A percentile compares a stretch with the other conserved stretches of the same genome.
These are phyloP conservation scores for Yamadazyma oceani DNA, from an alignment of 1,139 yeast genomes.

Conservation along the genomic window DNA sequence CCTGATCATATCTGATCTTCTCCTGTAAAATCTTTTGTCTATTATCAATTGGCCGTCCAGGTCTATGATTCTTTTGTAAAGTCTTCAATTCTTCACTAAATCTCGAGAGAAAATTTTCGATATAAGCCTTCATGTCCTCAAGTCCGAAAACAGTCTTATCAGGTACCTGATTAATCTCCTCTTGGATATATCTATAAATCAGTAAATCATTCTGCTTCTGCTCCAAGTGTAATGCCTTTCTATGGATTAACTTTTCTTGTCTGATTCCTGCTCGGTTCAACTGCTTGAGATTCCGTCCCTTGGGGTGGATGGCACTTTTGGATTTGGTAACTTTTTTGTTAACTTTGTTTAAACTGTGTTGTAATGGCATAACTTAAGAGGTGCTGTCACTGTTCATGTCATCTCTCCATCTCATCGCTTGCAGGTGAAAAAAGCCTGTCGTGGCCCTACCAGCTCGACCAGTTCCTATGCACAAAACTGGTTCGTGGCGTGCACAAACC, in stretches of 20 bases:
- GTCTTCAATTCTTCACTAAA: constrained; percentile 70
- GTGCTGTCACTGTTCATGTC: background rate
- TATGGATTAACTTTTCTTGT: constrained; percentile 64
- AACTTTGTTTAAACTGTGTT: constrained; percentile 72
- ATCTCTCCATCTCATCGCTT: constrained; percentile 16
- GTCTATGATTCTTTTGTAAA: constrained; percentile 62
- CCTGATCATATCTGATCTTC: constrained; percentile 57
- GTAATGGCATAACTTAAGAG: constrained; percentile 61
- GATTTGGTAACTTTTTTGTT: constrained; percentile 60
- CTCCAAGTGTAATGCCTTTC: constrained; percentile 55
- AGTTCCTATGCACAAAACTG: no score
- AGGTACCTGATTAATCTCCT: constrained; percentile 49
- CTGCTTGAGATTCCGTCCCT: constrained; percentile 85
- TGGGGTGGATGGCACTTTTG: constrained; percentile 73
- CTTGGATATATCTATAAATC: constrained; percentile 65
- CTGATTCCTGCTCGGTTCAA: constrained; percentile 83
- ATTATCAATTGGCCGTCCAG: constrained; percentile 81
- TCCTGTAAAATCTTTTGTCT: constrained; percentile 69
- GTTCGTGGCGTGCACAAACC: no score
- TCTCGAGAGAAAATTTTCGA: constrained; percentile 64
- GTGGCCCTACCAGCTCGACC: no score
- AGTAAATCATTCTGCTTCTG: constrained; percentile 59
- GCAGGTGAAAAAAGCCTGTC: no score
- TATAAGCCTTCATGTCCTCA: constrained; percentile 59
- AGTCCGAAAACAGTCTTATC: constrained; percentile 44